Evolutionary conservation across 2,329 filamentous ascomycete genomes (phyloP).

Genomic region (Cladosporium sp.): DNA sequence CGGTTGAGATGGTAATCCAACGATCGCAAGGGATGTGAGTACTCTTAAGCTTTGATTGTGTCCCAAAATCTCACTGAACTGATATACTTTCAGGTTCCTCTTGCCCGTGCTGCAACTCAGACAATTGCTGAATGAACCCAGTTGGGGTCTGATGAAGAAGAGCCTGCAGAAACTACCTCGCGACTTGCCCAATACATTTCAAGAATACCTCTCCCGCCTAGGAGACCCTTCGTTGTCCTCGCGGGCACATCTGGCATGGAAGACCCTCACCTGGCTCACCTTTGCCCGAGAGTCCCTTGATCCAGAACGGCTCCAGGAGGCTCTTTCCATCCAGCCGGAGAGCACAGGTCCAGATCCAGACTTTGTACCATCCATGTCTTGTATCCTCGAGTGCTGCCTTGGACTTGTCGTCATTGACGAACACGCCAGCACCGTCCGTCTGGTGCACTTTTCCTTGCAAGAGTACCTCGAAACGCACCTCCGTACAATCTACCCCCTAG

Average conservation of each 20-base stretch:
- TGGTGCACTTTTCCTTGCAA: background rate
- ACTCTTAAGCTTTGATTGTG: background rate
- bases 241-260: background rate
- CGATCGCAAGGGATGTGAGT: background rate
- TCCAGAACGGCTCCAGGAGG: background rate
- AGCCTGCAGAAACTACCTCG: background rate
- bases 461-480: background rate
- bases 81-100: background rate
- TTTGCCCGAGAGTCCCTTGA: background rate
- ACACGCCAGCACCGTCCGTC: background rate
- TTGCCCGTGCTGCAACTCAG: background rate
- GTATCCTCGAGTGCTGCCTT: background rate
- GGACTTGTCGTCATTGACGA: background rate
- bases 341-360: background rate
- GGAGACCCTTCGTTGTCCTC: background rate
- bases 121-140: background rate
- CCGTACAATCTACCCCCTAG: background rate
- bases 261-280: background rate
- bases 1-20: background rate
- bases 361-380: background rate
- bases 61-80: background rate
- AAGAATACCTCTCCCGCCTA: background rate
- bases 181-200: background rate
- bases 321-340: background rate
- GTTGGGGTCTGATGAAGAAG: background rate